Conservation (phyloP, 2,329 filamentous ascomycete genomes). For the Ilyonectria destructans region DNA sequence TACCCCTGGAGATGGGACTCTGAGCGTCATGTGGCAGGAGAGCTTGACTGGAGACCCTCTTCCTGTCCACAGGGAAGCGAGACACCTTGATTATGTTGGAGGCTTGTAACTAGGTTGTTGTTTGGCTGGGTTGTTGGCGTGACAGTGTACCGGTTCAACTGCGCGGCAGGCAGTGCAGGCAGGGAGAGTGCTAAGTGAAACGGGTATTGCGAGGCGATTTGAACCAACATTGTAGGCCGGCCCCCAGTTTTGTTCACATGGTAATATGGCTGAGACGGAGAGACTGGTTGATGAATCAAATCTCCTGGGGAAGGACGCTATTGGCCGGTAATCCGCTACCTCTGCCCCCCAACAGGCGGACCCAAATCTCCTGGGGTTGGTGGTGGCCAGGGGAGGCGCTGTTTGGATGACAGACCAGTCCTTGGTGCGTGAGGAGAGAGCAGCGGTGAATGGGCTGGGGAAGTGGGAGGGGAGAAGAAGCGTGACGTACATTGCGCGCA, state of each 20-base stretch:
- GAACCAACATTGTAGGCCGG: slow-evolving; percentile 31
- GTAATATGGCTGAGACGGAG: slow-evolving; percentile 41
- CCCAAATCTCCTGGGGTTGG: slow-evolving; percentile 47
- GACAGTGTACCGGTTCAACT: not conserved
- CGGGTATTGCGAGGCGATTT: not conserved
- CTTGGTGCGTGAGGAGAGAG: slow-evolving; percentile 43
- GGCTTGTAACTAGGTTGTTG: not conserved
- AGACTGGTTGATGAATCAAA: slow-evolving; percentile 44
- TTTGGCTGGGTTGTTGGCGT: not conserved
- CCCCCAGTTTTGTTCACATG: slow-evolving; percentile 42
- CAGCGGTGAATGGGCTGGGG: slow-evolving; percentile 45
- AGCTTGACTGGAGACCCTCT: not conserved
- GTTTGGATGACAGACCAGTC: slow-evolving; percentile 28
- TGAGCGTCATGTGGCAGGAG: not conserved
- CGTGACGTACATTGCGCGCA: slow-evolving; percentile 41
- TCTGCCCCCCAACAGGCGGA: slow-evolving; percentile 40
- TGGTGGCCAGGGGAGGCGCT: slow-evolving; percentile 33
- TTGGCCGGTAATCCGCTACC: slow-evolving; percentile 40
- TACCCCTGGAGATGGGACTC: not conserved
- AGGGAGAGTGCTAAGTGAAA: slow-evolving; percentile 24
- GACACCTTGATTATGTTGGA: not conserved
- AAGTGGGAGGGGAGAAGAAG: slow-evolving; percentile 31
- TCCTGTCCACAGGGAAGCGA: not conserved
- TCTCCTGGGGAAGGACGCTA: slow-evolving; percentile 46
- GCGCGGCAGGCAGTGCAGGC: not conserved